These are phyloP conservation scores for Phytophthora agathidicida DNA, from an alignment of 352 stramenopile genomes.

Conservation along the genomic window DNA sequence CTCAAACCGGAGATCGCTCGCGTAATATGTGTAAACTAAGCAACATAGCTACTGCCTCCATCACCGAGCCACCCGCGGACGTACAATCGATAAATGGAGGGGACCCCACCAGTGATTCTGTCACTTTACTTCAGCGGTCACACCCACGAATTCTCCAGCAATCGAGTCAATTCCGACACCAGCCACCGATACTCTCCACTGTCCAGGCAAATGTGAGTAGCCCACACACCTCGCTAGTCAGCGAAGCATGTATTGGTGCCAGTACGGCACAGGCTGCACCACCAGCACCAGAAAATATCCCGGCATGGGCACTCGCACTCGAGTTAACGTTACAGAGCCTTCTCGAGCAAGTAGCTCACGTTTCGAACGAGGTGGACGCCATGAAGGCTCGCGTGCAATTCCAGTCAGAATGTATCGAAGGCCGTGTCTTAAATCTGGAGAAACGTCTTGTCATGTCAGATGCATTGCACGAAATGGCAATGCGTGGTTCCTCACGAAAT, in stretches of 20 bases:
- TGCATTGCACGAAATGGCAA: conserved; percentile 56
- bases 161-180: conserved; percentile 8
- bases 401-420: conserved; percentile 50
- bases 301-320: conserved; percentile 58
- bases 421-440: conserved; percentile 51
- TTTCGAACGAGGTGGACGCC: conserved; percentile 61
- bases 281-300: conserved; percentile 21
- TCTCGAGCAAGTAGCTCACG: conserved; percentile 52
- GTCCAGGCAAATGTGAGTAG: conserved; percentile 20
- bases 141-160: conserved; percentile 9
- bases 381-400: conserved; percentile 52
- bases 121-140: conserved; percentile 2
- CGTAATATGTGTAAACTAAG: conserved; percentile 19
- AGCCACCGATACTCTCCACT: conserved; percentile 14
- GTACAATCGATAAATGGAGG: conserved; percentile 2
- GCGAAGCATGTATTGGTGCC: not conserved
- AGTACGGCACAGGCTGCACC: not conserved
- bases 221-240: not conserved
- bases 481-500: conserved; percentile 15
- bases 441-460: conserved; percentile 50
- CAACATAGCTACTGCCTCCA: conserved; percentile 7
- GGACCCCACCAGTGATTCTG: conserved; percentile 2
- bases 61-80: not conserved
- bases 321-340: conserved; percentile 62
- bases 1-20: conserved; percentile 17